Evolutionary conservation across 2,329 filamentous ascomycete genomes (phyloP), one percentile per base, ranked within the genome.

Genomic region (Stemphylium lycopersici): DNA sequence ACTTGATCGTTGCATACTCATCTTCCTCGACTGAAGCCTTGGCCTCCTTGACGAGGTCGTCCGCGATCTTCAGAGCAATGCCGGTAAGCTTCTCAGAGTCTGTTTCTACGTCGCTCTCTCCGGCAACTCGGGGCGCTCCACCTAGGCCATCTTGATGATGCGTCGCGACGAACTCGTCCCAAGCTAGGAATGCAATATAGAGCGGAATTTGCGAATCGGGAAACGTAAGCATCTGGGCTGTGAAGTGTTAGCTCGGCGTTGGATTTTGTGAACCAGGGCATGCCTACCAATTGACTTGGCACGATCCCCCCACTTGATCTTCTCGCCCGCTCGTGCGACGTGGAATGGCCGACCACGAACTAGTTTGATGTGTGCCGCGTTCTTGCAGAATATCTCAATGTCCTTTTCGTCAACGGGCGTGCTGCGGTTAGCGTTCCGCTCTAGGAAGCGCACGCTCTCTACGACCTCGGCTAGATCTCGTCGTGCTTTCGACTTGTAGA

Each of bases 311-410:
- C 77, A 77, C 20, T 73, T 75, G 45, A 78, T 71, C 41, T 70
- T 71, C 44, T 75, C 71, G 40, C 80, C 79, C 62, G 75, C 63
- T 13, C 74, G 71, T 2, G 77, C 74, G n/a, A 81, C 65, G 32
- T 81, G 81, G 42, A 87, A 80, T 3, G 79, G 77, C 24, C 81
- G 77, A 15, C 86, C 85, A 24, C 89, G 89, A 52, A 98, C 87
- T 42, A 98, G 84, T 76, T 95, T 96, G 71, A 96, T 89, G 72
- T 96, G 95, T 41, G 90, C 90, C 44, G 93, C 93, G 64, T 96
- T 96, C 77, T 96, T 97, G 83, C 93, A 98, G 75, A 97, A 98
- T 32, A 89, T 81, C 69, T 96, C 93, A 40, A 98, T 87, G 66
- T 96, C 91, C 48, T 84, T 84, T 39, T 85, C 80, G 41, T 89